Evolutionary conservation across 345 rosid species (phyloP).

Genomic region (Eucalyptus cloeziana): DNA sequence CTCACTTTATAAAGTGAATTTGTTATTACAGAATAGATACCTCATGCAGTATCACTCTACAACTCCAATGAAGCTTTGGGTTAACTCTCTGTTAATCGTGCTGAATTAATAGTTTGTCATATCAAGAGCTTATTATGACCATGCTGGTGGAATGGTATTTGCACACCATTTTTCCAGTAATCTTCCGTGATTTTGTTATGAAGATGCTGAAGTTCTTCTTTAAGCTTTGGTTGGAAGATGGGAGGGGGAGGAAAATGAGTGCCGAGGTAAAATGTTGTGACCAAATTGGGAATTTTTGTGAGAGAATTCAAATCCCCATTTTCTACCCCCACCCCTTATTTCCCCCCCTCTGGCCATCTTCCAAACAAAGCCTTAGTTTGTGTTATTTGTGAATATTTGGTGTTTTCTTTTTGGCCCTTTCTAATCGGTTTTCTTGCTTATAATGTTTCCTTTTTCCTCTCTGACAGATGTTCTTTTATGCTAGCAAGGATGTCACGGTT

Average conservation of each 20-base stretch:
- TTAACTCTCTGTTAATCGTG: neutral
- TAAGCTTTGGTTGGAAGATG: neutral
- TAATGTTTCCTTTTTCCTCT: neutral
- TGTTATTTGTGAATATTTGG: neutral
- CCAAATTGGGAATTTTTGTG: neutral
- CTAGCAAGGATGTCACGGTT: conserved; percentile 49
- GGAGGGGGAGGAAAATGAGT: neutral
- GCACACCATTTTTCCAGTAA: neutral
- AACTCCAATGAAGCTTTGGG: neutral
- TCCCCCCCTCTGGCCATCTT: neutral
- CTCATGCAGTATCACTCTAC: neutral
- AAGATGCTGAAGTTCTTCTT: neutral
- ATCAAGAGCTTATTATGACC: neutral
- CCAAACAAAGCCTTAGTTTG: neutral
- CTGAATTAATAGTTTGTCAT: neutral
- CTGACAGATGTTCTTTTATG: conserved; percentile 71
- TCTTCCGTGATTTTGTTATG: neutral
- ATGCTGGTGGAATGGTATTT: neutral
- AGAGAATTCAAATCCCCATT: neutral
- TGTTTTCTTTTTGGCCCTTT: neutral
- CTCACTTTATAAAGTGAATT: neutral
- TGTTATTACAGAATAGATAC: neutral
- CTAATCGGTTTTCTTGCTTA: neutral
- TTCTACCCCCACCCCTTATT: neutral
- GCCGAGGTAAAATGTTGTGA: neutral